Evolutionary conservation across 257 asterid species (phyloP), one percentile per base, ranked within the genome.

Genomic region (Penstemon davidsonii): DNA sequence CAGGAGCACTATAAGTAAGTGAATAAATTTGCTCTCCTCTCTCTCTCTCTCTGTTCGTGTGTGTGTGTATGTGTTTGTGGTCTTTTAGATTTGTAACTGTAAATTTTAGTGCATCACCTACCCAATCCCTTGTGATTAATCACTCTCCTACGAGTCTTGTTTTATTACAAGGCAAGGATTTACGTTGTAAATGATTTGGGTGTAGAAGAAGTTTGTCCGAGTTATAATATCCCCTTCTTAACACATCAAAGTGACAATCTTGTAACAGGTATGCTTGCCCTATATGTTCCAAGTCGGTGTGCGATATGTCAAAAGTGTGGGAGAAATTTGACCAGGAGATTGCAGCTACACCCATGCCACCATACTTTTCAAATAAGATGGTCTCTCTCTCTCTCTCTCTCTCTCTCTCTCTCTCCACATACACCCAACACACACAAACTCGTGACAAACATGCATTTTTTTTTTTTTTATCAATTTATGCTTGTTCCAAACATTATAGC

Each of bases 291-390:
- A 91, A 88, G 75, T 88, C 97, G 0, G 92, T 88, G 19, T 87
- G 95, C 50, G 95, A 91, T 60, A 87, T 91, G 96, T 91, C 97
- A 10, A 82, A 87, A 69, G 88, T 85, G 61, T 91, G 97, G 96
- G 96, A 89, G 84, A 82, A 77, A 71, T 82, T 81, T 67, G 97
- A 91, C 82, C 4, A 61, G 84, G 95, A 91, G 85, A 84, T 91
- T 44, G 96, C 96, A 53, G 90, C 97, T 5, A 87, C 91, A 7
- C 96, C 96, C 0, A 85, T 88, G 95, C 97, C 97, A 5, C 78
- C 83, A 11, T 71, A 78, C 55, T 84, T 77, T 25, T 86, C 73
- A 57, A 80, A 86, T 75, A 77, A 76, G 73, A 82, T 76, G 86
- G 97, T 87, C 52, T 3, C 18, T 52, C 44, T 11, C 55, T 18